phyloP scores from a whole-genome alignment of 164 flowering plant species.

The Berberis vulgaris region DNA sequence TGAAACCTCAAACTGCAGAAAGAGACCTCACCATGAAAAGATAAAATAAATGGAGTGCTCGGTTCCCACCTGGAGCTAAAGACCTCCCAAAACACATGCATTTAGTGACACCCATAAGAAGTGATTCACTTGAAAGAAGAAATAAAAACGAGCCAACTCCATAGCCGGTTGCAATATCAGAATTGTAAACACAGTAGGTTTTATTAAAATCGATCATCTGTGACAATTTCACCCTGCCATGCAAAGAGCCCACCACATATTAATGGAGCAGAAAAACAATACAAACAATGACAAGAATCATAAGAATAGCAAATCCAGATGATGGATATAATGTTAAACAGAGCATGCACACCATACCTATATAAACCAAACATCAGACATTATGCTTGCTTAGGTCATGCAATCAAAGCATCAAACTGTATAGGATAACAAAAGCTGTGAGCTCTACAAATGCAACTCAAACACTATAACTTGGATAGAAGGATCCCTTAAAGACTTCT shows the following conservation, averaged over 20 bases:
- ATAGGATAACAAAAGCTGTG: no score
- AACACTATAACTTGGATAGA: no score
- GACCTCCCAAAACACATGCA: constrained; percentile 99
- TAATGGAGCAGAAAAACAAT: neutral
- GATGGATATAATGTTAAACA: no score
- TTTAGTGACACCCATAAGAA: constrained; percentile 87
- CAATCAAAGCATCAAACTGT: no score
- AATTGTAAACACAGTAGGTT: constrained; percentile 82
- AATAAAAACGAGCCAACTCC: constrained; percentile 91
- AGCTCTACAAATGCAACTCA: no score
- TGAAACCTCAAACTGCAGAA: neutral
- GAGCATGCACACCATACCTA: no score
- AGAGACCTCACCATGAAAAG: constrained; percentile 66
- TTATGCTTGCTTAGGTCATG: no score
- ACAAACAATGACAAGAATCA: neutral
- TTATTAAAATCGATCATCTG: constrained; percentile 31
- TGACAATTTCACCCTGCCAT: constrained; percentile 46
- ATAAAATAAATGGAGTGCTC: constrained; percentile 91
- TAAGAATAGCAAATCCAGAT: neutral
- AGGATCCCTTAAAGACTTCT: no score
- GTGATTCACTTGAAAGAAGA: constrained; percentile 77
- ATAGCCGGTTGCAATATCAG: constrained; percentile 96
- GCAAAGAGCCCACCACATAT: neutral
- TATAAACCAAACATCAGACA: no score
- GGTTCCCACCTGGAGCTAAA: constrained; percentile 72